Evolutionary conservation across 1,139 yeast species (phyloP), one percentile per base, ranked within the genome.

Genomic region (Hanseniaspora uvarum): DNA sequence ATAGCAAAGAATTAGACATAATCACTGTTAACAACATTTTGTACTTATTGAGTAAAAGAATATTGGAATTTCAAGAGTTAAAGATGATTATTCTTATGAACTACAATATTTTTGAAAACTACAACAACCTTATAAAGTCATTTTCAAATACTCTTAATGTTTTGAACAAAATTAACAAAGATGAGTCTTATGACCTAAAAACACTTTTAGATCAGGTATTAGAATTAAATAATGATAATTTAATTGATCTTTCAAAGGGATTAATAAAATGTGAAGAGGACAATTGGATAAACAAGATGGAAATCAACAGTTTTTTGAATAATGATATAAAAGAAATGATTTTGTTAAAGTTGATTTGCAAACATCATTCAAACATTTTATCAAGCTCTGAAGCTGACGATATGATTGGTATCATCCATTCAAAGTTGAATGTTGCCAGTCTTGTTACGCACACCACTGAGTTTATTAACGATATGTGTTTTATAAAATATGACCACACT

Each of bases 271-370:
- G 86, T 1, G 70, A 77, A 51, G 73, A 75, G 46, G 71, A 80
- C 56, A 71, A 81, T 50, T 70, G 56, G 56, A 36, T 54, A 18
- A 46, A 78, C 1, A 66, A 75, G 26, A 71, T 71, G 1, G 67
- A 75, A 36, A 79, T 84, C 52, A 80, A 83, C 57, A 58, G 61
- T 2, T 85, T 88, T 59, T 71, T 89, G 57, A 86, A 86, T 63
- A 70, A 73, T n/a, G 96, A 89, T 68, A 72, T 92, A 61, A 74
- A 79, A 55, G 96, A 89, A 59, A 73, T 96, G 56, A 88, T 89
- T 46, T 77, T 89, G 59, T 86, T 92, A 80, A 77, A 95, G 55
- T 71, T 89, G 52, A 73, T 88, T 54, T 89, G 94, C 1, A 89
- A 85, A 57, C 96, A 92, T 64, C 95, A 86, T 66, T 79, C 28